Conservation (phyloP, 805 yeast species). For the Monosporozyma solicola region DNA sequence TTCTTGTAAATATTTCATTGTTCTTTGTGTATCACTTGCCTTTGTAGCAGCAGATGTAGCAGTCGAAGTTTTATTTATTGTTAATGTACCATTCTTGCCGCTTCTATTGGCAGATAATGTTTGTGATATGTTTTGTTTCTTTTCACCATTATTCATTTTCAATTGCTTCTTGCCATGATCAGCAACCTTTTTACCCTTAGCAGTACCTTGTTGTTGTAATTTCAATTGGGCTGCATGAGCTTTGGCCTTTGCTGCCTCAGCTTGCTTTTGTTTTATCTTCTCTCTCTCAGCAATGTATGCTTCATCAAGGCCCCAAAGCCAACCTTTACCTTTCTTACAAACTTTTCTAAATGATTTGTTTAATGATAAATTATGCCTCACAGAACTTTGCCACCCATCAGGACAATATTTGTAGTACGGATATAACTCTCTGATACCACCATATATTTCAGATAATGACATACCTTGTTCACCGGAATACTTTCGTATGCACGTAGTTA, state of each 20-base stretch:
- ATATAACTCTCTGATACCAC: conserved; percentile 74
- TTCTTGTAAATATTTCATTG: conserved; percentile 76
- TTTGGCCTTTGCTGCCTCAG: conserved; percentile 53
- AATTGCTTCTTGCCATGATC: conserved; percentile 6
- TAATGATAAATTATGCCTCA: conserved; percentile 78
- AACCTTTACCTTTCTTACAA: conserved; percentile 83
- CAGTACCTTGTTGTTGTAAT: conserved; percentile 43
- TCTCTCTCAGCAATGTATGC: conserved; percentile 77
- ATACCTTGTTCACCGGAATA: conserved; percentile 62
- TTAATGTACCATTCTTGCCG: conserved; percentile 1
- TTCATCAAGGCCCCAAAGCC: conserved; percentile 91
- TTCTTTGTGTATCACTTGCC: conserved; percentile 37
- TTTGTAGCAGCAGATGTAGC: conserved; percentile 8
- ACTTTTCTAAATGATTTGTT: conserved; percentile 79
- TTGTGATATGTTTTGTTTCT: conserved; percentile 31
- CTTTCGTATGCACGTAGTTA: conserved; percentile 67
- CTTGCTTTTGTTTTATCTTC: conserved; percentile 55
- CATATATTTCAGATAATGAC: conserved; percentile 76
- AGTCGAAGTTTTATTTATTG: conserved; percentile 2
- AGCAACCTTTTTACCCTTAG: conserved; percentile 24
- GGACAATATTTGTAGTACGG: conserved; percentile 92
- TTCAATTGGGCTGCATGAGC: conserved; percentile 47
- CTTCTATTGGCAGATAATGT: conserved; percentile 28
- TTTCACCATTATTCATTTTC: conserved; percentile 11
- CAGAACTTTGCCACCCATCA: conserved; percentile 96